Conservation (phyloP, 306 rosid genomes). For the Acacia crassicarpa region DNA sequence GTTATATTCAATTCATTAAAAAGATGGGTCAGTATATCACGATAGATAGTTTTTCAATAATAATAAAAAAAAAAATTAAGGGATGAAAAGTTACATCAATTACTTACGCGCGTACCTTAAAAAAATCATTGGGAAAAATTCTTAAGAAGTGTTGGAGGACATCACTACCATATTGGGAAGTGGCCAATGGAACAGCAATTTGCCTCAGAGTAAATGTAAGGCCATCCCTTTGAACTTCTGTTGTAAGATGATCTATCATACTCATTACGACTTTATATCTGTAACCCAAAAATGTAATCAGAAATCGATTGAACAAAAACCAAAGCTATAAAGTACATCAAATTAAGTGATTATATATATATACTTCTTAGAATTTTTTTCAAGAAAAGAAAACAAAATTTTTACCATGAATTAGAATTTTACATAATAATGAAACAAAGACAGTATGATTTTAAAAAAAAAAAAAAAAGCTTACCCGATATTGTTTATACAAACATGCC, state of each 20-base stretch:
- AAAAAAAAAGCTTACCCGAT: constrained; percentile 31
- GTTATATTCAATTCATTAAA: constrained; percentile 9
- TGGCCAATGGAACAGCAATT: constrained; percentile 26
- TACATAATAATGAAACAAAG: background rate
- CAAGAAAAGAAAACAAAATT: no score
- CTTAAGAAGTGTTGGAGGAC: constrained; percentile 33
- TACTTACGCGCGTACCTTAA: constrained; percentile 23
- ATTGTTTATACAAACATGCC: constrained; percentile 28
- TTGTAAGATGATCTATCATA: constrained; percentile 11
- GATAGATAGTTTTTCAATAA: background rate
- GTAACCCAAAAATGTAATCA: background rate
- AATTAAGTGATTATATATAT: no score
- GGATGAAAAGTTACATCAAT: background rate
- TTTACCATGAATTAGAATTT: background rate
- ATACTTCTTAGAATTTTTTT: no score
- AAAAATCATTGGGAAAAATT: background rate
- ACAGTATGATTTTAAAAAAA: background rate
- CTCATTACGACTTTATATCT: constrained; percentile 41
- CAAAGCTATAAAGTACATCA: background rate
- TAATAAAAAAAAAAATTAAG: background rate
- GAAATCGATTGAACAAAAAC: background rate
- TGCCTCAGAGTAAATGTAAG: background rate
- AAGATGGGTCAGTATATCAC: background rate
- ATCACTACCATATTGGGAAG: constrained; percentile 28
- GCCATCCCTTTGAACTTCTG: background rate